A percentile compares a stretch with the other conserved stretches of the same genome.
phyloP scores from a whole-genome alignment of 2,329 filamentous ascomycete genomes.

The Xylaria polymorpha region DNA sequence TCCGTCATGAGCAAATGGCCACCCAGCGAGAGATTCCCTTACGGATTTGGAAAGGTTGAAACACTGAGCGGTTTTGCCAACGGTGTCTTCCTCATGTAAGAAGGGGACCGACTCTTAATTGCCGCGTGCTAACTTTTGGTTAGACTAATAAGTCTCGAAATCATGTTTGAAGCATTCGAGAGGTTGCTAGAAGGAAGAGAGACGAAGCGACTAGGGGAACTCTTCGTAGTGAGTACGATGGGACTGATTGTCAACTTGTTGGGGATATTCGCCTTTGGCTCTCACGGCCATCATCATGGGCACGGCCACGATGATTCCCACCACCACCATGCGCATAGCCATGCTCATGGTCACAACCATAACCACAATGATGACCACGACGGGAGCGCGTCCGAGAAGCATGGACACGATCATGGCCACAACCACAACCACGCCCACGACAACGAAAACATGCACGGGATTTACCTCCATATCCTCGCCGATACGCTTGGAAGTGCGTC shows the following conservation, averaged over 20 bases:
- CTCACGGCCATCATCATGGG: slow-evolving; percentile 68
- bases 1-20: slow-evolving; percentile 98
- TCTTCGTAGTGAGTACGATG: slow-evolving; percentile 87
- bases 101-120: neutral
- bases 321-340: slow-evolving; percentile 43
- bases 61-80: slow-evolving; percentile 97
- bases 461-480: slow-evolving; percentile 94
- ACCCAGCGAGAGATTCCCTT: slow-evolving; percentile 87
- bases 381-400: slow-evolving; percentile 55
- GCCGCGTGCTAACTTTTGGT: slow-evolving; percentile 15
- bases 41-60: slow-evolving; percentile 97
- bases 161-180: slow-evolving; percentile 93
- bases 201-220: slow-evolving; percentile 84
- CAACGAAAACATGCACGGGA: slow-evolving; percentile 98
- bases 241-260: slow-evolving; percentile 92
- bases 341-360: slow-evolving; percentile 49
- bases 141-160: slow-evolving; percentile 93
- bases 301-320: slow-evolving; percentile 51
- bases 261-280: slow-evolving; percentile 86
- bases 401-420: slow-evolving; percentile 56
- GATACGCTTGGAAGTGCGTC: slow-evolving; percentile 95
- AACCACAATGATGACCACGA: slow-evolving; percentile 51
- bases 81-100: slow-evolving; percentile 89
- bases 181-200: slow-evolving; percentile 85
- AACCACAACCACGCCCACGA: slow-evolving; percentile 74